phyloP scores from a whole-genome alignment of 106 monocot genomes.

The Amphibolis antarctica region DNA sequence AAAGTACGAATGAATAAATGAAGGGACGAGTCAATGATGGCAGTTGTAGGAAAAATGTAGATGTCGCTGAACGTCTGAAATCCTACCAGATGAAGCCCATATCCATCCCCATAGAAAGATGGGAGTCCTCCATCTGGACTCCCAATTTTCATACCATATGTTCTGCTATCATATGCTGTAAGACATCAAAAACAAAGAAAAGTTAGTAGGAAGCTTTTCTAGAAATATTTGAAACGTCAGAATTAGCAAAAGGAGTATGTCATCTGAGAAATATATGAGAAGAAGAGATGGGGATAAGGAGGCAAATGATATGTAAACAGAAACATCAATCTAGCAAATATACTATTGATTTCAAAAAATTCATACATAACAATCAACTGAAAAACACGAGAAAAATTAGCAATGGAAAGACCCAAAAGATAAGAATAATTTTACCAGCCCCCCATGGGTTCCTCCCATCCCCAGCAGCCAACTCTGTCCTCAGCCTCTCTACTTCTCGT shows the following conservation, averaged over 20 bases:
- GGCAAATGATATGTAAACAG: not conserved
- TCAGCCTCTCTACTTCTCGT: conserved; percentile 24
- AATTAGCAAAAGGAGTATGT: not conserved
- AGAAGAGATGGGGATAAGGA: not conserved
- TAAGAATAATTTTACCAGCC: conserved; percentile 10
- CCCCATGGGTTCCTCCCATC: conserved; percentile 12
- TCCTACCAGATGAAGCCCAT: conserved; percentile 33
- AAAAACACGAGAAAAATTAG: not conserved
- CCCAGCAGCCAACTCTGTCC: conserved; percentile 11
- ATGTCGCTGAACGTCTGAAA: not conserved
- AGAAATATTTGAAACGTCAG: not conserved
- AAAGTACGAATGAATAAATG: not conserved
- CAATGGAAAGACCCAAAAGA: not conserved
- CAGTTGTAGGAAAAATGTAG: not conserved
- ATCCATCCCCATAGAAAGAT: conserved; percentile 45
- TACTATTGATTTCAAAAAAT: too few species aligned
- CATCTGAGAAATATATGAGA: not conserved
- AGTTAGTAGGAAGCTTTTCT: not conserved
- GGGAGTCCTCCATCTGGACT: conserved; percentile 47
- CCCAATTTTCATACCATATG: conserved; percentile 40
- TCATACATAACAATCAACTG: not conserved
- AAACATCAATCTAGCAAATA: not conserved
- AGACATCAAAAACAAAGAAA: not conserved
- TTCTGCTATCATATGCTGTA: conserved; percentile 35
- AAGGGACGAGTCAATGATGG: not conserved